Conservation (phyloP, 176 grass and related monocot genomes). For the Ensete ventricosum region DNA sequence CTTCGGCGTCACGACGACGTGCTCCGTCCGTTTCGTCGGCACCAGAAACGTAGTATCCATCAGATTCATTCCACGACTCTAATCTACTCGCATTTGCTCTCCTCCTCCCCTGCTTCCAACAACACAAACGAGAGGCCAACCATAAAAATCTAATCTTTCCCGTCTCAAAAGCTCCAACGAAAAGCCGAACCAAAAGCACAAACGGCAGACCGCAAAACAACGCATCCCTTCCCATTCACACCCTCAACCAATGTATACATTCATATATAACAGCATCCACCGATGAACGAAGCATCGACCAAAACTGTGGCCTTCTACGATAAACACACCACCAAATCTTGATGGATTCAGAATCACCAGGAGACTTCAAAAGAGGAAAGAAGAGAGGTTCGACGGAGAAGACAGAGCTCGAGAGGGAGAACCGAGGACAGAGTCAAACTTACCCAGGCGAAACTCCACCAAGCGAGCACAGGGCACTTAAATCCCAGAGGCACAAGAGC, state of each 20-base stretch:
- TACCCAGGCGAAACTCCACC: not conserved
- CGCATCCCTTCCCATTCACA: not conserved
- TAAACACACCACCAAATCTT: not conserved
- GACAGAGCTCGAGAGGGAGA: not conserved
- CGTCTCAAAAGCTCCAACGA: not conserved
- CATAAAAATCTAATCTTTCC: slow-evolving; percentile 5
- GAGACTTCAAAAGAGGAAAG: not conserved
- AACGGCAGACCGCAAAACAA: not conserved
- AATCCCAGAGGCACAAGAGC: not conserved
- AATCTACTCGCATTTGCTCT: not conserved
- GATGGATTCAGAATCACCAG: not conserved
- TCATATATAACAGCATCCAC: too few species aligned
- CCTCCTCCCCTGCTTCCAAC: not conserved
- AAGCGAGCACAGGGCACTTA: too few species aligned
- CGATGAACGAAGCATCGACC: too few species aligned
- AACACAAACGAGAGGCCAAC: not conserved
- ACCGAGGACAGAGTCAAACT: too few species aligned
- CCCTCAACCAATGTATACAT: too few species aligned
- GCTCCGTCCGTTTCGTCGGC: slow-evolving; percentile 56
- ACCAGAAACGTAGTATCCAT: slow-evolving; percentile 19
- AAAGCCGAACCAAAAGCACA: not conserved
- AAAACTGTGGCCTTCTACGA: too few species aligned
- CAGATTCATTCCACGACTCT: not conserved
- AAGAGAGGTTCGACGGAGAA: not conserved
- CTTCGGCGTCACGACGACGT: slow-evolving; percentile 50